Conservation (phyloP, 192 early-diverging fungal species). For the Diversispora eburnea region DNA sequence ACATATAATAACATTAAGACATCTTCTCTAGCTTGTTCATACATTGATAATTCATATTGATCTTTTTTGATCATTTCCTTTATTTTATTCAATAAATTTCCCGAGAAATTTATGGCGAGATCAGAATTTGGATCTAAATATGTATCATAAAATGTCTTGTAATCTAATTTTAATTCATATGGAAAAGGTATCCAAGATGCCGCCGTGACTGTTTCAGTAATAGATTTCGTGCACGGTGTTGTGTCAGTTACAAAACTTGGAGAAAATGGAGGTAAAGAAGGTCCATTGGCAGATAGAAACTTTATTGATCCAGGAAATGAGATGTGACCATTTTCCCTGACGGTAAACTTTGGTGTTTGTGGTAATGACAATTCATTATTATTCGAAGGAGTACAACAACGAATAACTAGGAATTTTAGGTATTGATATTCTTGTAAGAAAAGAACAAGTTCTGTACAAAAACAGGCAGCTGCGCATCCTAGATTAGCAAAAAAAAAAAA, state of each 20-base stretch:
- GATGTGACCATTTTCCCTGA: neutral
- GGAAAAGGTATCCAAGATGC: slow-evolving; percentile 23
- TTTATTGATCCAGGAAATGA: neutral
- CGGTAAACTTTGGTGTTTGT: neutral
- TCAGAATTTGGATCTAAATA: slow-evolving; percentile 20
- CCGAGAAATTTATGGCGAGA: slow-evolving; percentile 26
- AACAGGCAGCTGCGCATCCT: slow-evolving; percentile 30
- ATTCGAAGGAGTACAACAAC: slow-evolving; percentile 8
- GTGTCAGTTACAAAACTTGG: neutral
- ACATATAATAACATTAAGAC: slow-evolving; percentile 23
- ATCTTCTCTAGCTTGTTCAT: slow-evolving; percentile 10
- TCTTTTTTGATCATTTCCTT: neutral
- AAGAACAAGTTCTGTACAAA: slow-evolving; percentile 34
- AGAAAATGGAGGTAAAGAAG: neutral
- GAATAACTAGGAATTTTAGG: slow-evolving; percentile 22
- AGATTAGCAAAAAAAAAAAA: neutral
- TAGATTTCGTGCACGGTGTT: slow-evolving; percentile 24
- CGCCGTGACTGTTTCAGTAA: slow-evolving; percentile 12
- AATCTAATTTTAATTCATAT: slow-evolving; percentile 1
- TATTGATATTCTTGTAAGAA: slow-evolving; percentile 37
- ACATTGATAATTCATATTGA: slow-evolving; percentile 22
- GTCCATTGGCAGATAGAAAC: neutral
- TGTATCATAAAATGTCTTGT: slow-evolving; percentile 1
- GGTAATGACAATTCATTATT: neutral
- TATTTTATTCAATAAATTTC: neutral